Percentiles rank a stretch among this genome's conserved stretches.
phyloP scores from a whole-genome alignment of 345 rosid species.

The Ailanthus altissimus region DNA sequence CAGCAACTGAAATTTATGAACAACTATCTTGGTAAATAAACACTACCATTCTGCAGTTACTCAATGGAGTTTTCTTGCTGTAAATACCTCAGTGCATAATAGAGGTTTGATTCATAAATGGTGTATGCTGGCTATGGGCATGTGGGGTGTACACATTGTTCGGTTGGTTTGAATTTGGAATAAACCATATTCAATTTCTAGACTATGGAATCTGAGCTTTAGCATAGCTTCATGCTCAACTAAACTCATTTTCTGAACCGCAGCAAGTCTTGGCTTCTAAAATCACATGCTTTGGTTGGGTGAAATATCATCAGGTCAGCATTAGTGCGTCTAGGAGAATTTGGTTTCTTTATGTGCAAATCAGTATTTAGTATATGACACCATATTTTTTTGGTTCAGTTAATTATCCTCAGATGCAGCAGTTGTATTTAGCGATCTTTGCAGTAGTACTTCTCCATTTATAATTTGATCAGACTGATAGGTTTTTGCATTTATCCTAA shows the following conservation, averaged over 20 bases:
- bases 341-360: slow-evolving; percentile 1
- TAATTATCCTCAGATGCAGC: neutral
- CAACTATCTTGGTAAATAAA: slow-evolving; percentile 76
- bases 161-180: neutral
- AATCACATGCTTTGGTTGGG: neutral
- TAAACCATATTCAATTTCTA: neutral
- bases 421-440: neutral
- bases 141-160: neutral
- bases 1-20: slow-evolving; percentile 75
- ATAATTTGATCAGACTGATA: neutral
- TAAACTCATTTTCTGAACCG: neutral
- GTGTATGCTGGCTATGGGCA: neutral
- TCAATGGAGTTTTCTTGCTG: neutral
- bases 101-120: neutral
- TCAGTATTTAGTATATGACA: neutral
- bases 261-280: slow-evolving; percentile 4
- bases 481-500: slow-evolving; percentile 6
- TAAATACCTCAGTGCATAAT: neutral
- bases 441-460: neutral
- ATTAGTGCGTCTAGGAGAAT: neutral
- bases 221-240: neutral
- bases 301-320: slow-evolving; percentile 4
- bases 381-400: neutral
- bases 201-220: neutral
- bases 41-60: slow-evolving; percentile 6